Evolutionary conservation across 768 basidiomycete genomes (phyloP).

Genomic region (Phylloporus sp.): DNA sequence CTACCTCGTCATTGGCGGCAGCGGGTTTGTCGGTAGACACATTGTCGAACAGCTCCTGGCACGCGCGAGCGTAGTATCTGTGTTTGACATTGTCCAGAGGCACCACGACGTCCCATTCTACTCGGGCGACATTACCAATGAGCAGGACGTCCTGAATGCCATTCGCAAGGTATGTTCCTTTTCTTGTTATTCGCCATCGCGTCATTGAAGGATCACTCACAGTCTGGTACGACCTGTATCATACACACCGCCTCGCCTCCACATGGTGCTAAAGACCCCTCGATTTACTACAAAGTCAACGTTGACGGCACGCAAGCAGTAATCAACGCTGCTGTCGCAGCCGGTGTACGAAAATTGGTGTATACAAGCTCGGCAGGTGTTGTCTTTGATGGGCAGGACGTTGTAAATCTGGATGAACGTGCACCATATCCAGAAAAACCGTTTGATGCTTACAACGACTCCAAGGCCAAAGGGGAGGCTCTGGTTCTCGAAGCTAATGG

Average conservation of each 20-base stretch:
- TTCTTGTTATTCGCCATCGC: background rate
- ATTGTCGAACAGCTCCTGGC: constrained; percentile 83
- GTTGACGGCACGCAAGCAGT: constrained; percentile 86
- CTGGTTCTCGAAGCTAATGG: constrained; percentile 85
- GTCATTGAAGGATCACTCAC: background rate
- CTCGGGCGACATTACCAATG: constrained; percentile 83
- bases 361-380: constrained; percentile 94
- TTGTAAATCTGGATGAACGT: constrained; percentile 87
- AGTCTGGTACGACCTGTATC: constrained; percentile 85
- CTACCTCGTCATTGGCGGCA: constrained; percentile 92
- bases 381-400: constrained; percentile 77
- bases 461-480: constrained; percentile 86
- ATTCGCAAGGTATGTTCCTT: constrained; percentile 58
- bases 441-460: constrained; percentile 90
- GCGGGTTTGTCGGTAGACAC: constrained; percentile 87
- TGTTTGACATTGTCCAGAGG: constrained; percentile 90
- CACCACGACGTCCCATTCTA: constrained; percentile 86
- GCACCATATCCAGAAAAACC: constrained; percentile 66
- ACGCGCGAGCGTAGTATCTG: constrained; percentile 76
- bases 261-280: constrained; percentile 62
- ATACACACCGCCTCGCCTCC: constrained; percentile 93
- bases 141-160: constrained; percentile 66
- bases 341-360: constrained; percentile 79
- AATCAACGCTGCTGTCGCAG: constrained; percentile 73
- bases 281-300: constrained; percentile 88